phyloP scores from a whole-genome alignment of 148 eudicot genomes.

The Chenopodium album region DNA sequence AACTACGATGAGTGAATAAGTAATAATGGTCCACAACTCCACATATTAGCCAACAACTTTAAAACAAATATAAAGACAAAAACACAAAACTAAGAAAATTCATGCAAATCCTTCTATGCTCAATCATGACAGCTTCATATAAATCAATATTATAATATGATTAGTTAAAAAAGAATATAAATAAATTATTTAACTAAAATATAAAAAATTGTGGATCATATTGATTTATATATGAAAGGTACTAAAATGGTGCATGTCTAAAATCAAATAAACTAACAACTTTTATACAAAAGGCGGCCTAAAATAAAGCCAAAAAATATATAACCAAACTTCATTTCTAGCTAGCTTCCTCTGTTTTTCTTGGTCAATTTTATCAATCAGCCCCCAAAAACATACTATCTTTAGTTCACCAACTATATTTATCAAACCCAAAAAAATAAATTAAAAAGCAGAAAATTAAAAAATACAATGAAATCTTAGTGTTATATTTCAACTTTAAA shows the following conservation, averaged over 20 bases:
- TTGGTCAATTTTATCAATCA: neutral
- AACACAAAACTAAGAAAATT: too few species aligned
- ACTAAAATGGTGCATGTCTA: neutral
- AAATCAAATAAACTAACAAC: neutral
- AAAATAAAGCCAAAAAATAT: neutral
- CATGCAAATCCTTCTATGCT: neutral
- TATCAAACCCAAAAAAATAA: neutral
- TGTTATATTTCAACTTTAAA: neutral
- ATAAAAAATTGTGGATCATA: neutral
- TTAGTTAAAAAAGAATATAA: neutral
- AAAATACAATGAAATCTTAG: neutral
- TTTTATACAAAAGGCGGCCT: conserved; percentile 19
- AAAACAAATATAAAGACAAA: neutral
- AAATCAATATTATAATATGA: neutral
- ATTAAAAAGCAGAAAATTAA: too few species aligned
- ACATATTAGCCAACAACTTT: neutral
- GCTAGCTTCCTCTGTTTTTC: neutral
- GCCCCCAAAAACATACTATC: neutral
- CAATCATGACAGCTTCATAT: neutral
- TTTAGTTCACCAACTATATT: neutral
- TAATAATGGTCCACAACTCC: neutral
- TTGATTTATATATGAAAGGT: neutral
- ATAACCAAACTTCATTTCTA: neutral
- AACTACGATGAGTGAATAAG: too few species aligned
- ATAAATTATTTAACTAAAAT: neutral